These are phyloP conservation scores for Crithidia sp. DNA, from an alignment of 208 protist species.

Conservation along the genomic window DNA sequence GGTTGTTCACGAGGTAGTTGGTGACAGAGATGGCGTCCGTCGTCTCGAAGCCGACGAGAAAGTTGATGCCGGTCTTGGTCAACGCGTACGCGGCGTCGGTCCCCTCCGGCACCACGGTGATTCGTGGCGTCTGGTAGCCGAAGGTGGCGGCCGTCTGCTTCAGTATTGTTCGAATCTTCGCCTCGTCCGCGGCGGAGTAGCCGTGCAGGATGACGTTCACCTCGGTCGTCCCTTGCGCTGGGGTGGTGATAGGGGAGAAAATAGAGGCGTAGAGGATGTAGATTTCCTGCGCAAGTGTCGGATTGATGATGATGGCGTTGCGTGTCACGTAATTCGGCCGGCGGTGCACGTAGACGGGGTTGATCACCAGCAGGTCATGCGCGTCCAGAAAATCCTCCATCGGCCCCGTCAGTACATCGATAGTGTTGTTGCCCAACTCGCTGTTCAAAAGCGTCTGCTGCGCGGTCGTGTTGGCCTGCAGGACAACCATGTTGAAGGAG, in stretches of 20 bases:
- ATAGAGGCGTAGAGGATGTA: constrained; percentile 25
- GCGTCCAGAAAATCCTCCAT: not conserved
- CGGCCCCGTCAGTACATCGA: constrained; percentile 17
- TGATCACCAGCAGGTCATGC: not conserved
- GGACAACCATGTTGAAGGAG: not conserved
- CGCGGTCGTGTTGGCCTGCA: not conserved
- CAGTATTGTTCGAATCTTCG: not conserved
- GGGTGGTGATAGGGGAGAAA: not conserved
- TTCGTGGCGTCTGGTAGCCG: not conserved
- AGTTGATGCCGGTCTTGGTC: not conserved
- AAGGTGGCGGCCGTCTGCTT: constrained; percentile 21
- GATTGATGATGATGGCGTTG: constrained; percentile 38
- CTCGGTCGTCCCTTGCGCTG: not conserved
- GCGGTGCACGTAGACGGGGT: not conserved
- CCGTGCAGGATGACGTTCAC: constrained; percentile 14
- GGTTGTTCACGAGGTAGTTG: constrained; percentile 13
- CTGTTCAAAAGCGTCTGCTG: constrained; percentile 3
- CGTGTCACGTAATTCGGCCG: not conserved
- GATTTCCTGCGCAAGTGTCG: constrained; percentile 40
- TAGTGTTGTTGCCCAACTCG: constrained; percentile 16
- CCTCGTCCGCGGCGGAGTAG: not conserved
- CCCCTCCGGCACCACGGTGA: not conserved
- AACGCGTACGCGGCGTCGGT: not conserved
- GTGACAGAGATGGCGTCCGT: constrained; percentile 8
- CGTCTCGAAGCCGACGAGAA: constrained; percentile 3